phyloP scores from a whole-genome alignment of 331 rosid species.

The Erythrophleum ivorense region DNA sequence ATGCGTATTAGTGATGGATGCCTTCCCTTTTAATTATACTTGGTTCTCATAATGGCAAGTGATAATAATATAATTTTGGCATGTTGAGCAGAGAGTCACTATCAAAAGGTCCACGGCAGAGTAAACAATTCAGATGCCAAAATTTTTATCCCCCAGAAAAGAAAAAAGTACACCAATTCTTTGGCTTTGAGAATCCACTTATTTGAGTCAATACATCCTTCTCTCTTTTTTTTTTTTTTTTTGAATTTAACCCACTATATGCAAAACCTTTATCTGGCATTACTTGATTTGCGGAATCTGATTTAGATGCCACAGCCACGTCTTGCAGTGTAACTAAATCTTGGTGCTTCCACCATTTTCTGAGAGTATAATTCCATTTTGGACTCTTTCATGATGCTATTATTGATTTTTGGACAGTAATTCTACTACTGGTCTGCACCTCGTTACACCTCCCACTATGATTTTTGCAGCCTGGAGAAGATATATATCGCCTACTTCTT shows the following conservation, averaged over 20 bases:
- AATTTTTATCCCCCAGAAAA: slow-evolving; percentile 30
- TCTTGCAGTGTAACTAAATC: slow-evolving; percentile 18
- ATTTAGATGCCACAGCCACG: slow-evolving; percentile 20
- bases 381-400: background rate
- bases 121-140: slow-evolving; percentile 49
- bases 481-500: too few relatives aligned
- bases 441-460: too few relatives aligned
- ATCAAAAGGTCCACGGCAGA: slow-evolving; percentile 37
- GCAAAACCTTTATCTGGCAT: slow-evolving; percentile 13
- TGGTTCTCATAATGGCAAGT: background rate
- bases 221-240: slow-evolving; percentile 26
- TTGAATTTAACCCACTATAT: slow-evolving; percentile 27
- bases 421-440: too few relatives aligned
- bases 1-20: background rate
- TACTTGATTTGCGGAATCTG: background rate
- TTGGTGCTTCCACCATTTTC: slow-evolving; percentile 21
- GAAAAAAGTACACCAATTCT: slow-evolving; percentile 23
- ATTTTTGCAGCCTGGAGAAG: too few relatives aligned
- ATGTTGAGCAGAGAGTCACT: slow-evolving; percentile 22
- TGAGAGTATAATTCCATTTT: background rate
- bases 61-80: slow-evolving; percentile 18
- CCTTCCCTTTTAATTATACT: background rate
- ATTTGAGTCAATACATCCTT: slow-evolving; percentile 36
- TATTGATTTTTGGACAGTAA: too few relatives aligned
- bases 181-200: slow-evolving; percentile 33